Percentiles rank a stretch among this genome's conserved stretches.
Conservation (phyloP, 2,329 filamentous ascomycete species). For the Colletotrichum sp. region DNA sequence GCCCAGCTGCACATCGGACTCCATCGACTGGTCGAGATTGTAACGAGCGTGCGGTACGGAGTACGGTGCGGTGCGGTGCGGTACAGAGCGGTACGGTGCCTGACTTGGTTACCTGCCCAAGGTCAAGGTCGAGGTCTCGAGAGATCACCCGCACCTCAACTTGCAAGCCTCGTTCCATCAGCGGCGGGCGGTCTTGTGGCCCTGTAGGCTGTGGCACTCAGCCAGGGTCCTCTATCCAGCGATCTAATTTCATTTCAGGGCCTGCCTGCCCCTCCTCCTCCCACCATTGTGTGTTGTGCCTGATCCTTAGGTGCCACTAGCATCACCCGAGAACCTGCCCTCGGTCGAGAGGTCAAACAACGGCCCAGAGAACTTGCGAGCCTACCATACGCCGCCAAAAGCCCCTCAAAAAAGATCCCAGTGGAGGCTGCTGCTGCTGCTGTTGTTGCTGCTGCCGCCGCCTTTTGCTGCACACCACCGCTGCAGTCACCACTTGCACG, state of each 20-base stretch:
- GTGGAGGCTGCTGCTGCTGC: background rate
- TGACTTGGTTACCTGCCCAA: background rate
- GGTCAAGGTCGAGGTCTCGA: background rate
- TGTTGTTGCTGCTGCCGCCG: background rate
- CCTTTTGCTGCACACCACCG: background rate
- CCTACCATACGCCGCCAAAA: slow-evolving; percentile 14
- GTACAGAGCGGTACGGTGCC: background rate
- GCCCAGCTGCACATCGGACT: background rate
- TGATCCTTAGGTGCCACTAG: slow-evolving; percentile 15
- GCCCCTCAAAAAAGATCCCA: background rate
- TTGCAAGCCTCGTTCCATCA: background rate
- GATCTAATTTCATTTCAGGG: slow-evolving; percentile 21
- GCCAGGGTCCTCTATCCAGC: slow-evolving; percentile 18
- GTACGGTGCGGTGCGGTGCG: too few relatives aligned
- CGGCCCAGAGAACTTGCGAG: slow-evolving; percentile 1
- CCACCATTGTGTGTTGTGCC: background rate
- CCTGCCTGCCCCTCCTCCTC: slow-evolving; percentile 16
- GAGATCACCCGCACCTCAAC: background rate
- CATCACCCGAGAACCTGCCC: slow-evolving; percentile 6
- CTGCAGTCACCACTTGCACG: background rate
- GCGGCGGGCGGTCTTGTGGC: background rate
- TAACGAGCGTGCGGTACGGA: background rate
- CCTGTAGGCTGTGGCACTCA: slow-evolving; percentile 3
- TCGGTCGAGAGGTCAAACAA: slow-evolving; percentile 14
- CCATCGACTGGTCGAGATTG: background rate